Percentiles rank a stretch among this genome's conserved stretches.
Conservation (phyloP, 768 basidiomycete species). For the Pleurotus tuber-regium region DNA sequence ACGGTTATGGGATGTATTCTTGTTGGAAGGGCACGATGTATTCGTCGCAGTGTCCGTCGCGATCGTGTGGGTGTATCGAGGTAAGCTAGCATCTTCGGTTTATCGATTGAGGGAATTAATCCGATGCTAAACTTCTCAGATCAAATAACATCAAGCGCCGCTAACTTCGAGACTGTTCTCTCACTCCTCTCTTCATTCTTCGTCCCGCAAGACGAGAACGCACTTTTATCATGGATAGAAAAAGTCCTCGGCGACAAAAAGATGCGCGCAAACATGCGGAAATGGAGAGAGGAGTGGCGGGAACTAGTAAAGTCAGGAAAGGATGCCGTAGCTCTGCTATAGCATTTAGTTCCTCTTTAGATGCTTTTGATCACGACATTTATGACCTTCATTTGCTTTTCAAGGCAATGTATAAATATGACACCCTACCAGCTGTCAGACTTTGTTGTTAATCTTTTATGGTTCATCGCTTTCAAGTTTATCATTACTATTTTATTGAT, state of each 20-base stretch:
- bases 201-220: constrained; percentile 87
- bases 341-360: constrained; percentile 15
- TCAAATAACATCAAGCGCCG: constrained; percentile 74
- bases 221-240: constrained; percentile 80
- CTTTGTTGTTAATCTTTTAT: too few species aligned
- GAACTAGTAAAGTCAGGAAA: constrained; percentile 63
- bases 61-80: constrained; percentile 88
- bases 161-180: constrained; percentile 89
- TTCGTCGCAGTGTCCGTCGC: constrained; percentile 84
- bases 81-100: constrained; percentile 39
- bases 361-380: constrained; percentile 3
- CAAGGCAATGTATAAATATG: not conserved
- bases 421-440: too few species aligned
- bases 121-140: constrained; percentile 41
- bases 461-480: not conserved
- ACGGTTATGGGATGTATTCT: constrained; percentile 91
- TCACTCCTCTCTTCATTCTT: constrained; percentile 93
- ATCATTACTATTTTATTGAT: constrained; percentile 11
- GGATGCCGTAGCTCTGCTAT: constrained; percentile 61
- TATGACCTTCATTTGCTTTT: constrained; percentile 4
- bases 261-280: constrained; percentile 62
- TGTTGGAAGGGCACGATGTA: constrained; percentile 87
- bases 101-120: not conserved
- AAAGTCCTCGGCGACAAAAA: constrained; percentile 56
- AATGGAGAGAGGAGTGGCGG: constrained; percentile 83